phyloP scores from a whole-genome alignment of 305 asterid species.

The Fraxinus latifolia region DNA sequence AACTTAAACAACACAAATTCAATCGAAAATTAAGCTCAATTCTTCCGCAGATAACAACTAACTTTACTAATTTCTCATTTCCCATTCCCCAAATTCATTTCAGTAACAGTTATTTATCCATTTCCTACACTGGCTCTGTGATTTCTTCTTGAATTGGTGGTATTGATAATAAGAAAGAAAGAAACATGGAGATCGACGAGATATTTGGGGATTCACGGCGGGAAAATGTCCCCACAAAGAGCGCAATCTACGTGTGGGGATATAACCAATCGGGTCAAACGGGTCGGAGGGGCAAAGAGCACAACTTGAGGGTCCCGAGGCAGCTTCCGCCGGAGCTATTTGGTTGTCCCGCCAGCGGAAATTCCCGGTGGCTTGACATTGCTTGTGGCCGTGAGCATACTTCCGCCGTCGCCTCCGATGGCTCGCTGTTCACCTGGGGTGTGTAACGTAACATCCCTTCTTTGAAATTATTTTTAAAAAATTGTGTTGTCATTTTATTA shows the following conservation, averaged over 20 bases:
- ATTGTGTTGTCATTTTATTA: neutral
- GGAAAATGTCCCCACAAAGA: constrained; percentile 61
- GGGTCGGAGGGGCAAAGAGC: constrained; percentile 61
- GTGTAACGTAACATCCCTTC: constrained; percentile 19
- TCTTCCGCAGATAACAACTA: constrained; percentile 3
- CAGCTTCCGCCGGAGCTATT: constrained; percentile 86
- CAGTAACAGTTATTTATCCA: neutral
- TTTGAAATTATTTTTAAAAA: neutral
- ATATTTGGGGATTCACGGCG: constrained; percentile 66
- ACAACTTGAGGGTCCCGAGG: constrained; percentile 64
- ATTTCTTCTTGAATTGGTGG: neutral
- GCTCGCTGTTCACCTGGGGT: constrained; percentile 97
- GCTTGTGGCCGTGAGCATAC: constrained; percentile 96
- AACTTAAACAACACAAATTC: neutral
- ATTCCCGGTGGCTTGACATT: constrained; percentile 79
- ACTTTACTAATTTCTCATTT: constrained; percentile 1
- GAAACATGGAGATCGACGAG: constrained; percentile 65
- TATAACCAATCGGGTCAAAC: constrained; percentile 95
- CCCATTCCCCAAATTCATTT: constrained; percentile 15
- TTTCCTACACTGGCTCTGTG: neutral
- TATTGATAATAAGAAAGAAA: neutral
- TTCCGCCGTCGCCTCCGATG: constrained; percentile 87
- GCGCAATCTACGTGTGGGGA: constrained; percentile 90
- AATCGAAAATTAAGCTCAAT: constrained; percentile 20
- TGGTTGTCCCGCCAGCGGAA: constrained; percentile 68